phyloP scores from a whole-genome alignment of 176 grass and related monocot species.

The Ampelocalamus luodianensis region DNA sequence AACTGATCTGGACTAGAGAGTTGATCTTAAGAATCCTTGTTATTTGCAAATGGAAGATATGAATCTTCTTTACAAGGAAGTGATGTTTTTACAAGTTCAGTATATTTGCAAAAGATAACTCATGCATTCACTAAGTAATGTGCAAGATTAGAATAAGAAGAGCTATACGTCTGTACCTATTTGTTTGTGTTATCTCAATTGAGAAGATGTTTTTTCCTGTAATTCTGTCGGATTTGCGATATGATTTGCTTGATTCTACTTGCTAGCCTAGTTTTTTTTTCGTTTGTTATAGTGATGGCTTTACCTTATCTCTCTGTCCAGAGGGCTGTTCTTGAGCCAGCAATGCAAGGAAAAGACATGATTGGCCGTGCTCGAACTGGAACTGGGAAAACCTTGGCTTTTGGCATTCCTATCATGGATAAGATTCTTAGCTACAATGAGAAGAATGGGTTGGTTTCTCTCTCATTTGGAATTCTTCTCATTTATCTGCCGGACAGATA shows the following conservation, averaged over 20 bases:
- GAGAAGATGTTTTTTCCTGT: background rate
- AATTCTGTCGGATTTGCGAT: background rate
- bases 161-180: background rate
- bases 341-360: slow-evolving; percentile 97
- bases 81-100: slow-evolving; percentile 10
- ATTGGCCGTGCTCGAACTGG: slow-evolving; percentile 91
- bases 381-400: slow-evolving; percentile 95
- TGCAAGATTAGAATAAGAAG: slow-evolving; percentile 10
- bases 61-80: background rate
- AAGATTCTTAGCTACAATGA: slow-evolving; percentile 77
- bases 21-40: background rate
- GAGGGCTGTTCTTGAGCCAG: slow-evolving; percentile 92
- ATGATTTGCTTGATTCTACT: background rate
- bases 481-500: slow-evolving; percentile 13
- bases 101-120: background rate
- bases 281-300: background rate
- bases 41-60: background rate
- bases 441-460: slow-evolving; percentile 78
- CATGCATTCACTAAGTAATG: background rate
- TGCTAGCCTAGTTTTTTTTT: slow-evolving; percentile 23
- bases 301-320: slow-evolving; percentile 44
- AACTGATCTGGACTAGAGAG: background rate
- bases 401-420: slow-evolving; percentile 97
- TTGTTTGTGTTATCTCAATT: slow-evolving; percentile 11
- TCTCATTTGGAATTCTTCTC: slow-evolving; percentile 21